Evolutionary conservation across 139 green algal genomes (phyloP).

Genomic region (Chlorella ohadii): DNA sequence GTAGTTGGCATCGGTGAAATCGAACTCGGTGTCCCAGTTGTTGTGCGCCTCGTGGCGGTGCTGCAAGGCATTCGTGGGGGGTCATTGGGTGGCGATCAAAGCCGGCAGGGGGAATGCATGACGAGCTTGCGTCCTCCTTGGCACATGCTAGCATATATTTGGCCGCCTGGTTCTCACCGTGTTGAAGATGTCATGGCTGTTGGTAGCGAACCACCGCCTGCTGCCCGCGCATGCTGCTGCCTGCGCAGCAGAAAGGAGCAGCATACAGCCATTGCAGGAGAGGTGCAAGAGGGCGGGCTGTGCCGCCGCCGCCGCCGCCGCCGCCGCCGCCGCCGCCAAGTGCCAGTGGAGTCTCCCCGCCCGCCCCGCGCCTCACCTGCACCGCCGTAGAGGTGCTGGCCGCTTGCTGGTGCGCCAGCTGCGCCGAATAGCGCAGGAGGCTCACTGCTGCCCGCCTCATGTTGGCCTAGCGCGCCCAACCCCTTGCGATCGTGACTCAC

Average conservation of each 20-base stretch:
- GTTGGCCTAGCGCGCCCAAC: neutral
- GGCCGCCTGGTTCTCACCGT: constrained; percentile 50
- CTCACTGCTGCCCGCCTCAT: constrained; percentile 28
- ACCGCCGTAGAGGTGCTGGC: constrained; percentile 17
- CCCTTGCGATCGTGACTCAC: neutral
- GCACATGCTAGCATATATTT: no score
- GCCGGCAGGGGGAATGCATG: no score
- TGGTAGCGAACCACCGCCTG: constrained; percentile 78
- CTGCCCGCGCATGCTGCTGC: neutral
- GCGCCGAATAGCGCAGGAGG: constrained; percentile 8
- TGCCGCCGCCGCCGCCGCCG: no score
- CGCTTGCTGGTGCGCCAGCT: constrained; percentile 29
- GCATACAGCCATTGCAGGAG: neutral
- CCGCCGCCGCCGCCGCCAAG: no score
- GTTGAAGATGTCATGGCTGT: constrained; percentile 93
- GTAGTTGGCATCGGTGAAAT: constrained; percentile 87
- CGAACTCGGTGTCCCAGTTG: constrained; percentile 83
- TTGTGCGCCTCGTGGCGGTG: constrained; percentile 83
- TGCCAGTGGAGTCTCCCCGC: no score
- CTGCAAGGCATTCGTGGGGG: constrained; percentile 24
- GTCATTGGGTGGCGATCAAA: no score
- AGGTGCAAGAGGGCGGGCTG: neutral
- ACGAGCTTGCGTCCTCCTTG: no score
- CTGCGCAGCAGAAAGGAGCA: neutral
- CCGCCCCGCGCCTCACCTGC: constrained; percentile 16